A percentile compares a stretch with the other conserved stretches of the same genome.
These are phyloP conservation scores for Nitzschia palea DNA, from an alignment of 108 stramenopile genomes.

Conservation along the genomic window DNA sequence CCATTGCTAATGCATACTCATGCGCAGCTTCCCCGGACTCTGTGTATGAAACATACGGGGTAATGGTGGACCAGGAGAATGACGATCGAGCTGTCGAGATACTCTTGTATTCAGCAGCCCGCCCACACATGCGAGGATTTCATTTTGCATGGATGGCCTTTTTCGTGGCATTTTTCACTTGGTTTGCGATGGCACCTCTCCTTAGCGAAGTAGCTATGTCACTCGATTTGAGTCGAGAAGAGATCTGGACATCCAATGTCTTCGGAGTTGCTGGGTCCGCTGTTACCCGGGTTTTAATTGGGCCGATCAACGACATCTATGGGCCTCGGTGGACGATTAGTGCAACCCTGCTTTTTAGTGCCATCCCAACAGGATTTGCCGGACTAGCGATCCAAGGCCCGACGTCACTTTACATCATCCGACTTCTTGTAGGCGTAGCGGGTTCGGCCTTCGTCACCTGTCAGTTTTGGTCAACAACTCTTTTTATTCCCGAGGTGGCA, in stretches of 20 bases:
- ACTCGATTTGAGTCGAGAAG: conserved; percentile 52
- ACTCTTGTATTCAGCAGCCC: conserved; percentile 23
- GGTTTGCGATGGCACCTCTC: conserved; percentile 78
- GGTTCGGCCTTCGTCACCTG: conserved; percentile 63
- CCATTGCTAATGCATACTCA: conserved; percentile 6
- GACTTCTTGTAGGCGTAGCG: conserved; percentile 54
- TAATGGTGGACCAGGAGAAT: conserved; percentile 50
- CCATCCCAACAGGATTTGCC: conserved; percentile 65
- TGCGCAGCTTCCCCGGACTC: conserved; percentile 53
- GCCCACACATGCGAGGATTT: conserved; percentile 79
- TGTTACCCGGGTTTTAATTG: conserved; percentile 60
- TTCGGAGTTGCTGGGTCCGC: conserved; percentile 61
- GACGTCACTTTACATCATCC: conserved; percentile 44
- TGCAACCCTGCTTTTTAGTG: conserved; percentile 59
- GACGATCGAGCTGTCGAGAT: conserved; percentile 62
- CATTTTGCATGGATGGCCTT: conserved; percentile 69
- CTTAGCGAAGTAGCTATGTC: conserved; percentile 51
- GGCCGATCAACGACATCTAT: conserved; percentile 75
- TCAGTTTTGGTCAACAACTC: conserved; percentile 77
- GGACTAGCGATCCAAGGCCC: conserved; percentile 58
- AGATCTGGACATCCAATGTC: conserved; percentile 73
- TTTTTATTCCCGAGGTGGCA: conserved; percentile 71
- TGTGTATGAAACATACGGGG: conserved; percentile 51
- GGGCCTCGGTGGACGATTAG: conserved; percentile 61
- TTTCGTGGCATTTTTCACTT: conserved; percentile 84